Percentiles rank a stretch among this genome's conserved stretches.
phyloP scores from a whole-genome alignment of 2,329 filamentous ascomycete species.

The Neophaeococcomyces mojaviensis region DNA sequence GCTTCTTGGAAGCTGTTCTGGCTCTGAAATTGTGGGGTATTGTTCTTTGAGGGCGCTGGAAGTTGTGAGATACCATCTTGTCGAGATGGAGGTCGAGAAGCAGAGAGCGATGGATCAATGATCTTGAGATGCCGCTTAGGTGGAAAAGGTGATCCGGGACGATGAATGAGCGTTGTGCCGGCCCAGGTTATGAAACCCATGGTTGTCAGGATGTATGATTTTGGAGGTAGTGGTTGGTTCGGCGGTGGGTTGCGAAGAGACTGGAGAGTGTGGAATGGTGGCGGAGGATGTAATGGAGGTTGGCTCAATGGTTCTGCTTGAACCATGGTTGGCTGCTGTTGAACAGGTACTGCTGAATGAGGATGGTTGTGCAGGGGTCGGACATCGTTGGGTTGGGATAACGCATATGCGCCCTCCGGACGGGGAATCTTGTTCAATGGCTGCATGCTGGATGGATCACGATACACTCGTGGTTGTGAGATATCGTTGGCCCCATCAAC shows the following conservation, averaged over 20 bases:
- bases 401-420: too few relatives aligned
- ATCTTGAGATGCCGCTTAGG: conserved; percentile 27
- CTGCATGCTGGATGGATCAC: neutral
- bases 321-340: neutral
- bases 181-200: conserved; percentile 17
- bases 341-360: conserved; percentile 1
- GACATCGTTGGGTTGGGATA: too few relatives aligned
- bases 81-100: conserved; percentile 7
- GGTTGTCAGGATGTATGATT: conserved; percentile 18
- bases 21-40: neutral
- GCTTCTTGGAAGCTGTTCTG: conserved; percentile 12
- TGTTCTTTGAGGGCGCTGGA: neutral
- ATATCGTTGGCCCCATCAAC: neutral
- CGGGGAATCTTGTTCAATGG: too few relatives aligned
- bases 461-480: neutral
- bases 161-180: conserved; percentile 21
- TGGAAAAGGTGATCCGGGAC: conserved; percentile 21
- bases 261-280: conserved; percentile 18
- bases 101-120: conserved; percentile 20
- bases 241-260: conserved; percentile 16
- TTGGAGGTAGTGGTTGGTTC: conserved; percentile 15
- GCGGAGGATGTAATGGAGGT: neutral
- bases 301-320: neutral
- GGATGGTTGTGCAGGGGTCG: conserved; percentile 9
- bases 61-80: neutral